phyloP scores from a whole-genome alignment of 192 early-diverging fungal genomes.

The Linnemannia schmuckeri region DNA sequence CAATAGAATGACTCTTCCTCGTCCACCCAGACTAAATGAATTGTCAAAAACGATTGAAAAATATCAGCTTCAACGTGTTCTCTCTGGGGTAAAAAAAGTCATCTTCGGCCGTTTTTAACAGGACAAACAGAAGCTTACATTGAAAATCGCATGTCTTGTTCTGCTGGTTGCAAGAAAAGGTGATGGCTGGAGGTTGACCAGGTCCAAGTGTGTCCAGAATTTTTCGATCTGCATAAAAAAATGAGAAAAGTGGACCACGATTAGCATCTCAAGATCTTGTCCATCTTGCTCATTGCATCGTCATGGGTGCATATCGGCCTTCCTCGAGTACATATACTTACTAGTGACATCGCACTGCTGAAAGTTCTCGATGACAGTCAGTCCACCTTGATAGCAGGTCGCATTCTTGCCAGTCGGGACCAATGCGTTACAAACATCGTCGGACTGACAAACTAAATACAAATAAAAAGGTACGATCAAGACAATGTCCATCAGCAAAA shows the following conservation, averaged over 20 bases:
- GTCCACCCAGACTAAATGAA: slow-evolving; percentile 78
- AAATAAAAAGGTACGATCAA: slow-evolving; percentile 8
- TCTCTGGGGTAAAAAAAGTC: background rate
- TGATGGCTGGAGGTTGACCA: slow-evolving; percentile 76
- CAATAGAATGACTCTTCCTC: slow-evolving; percentile 90
- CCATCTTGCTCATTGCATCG: background rate
- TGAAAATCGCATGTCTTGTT: slow-evolving; percentile 75
- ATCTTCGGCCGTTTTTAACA: background rate
- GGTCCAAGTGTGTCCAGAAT: slow-evolving; percentile 67
- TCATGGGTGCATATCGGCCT: background rate
- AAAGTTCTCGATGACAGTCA: slow-evolving; percentile 75
- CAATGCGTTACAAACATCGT: slow-evolving; percentile 58
- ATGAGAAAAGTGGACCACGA: background rate
- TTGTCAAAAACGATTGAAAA: slow-evolving; percentile 2
- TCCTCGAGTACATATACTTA: slow-evolving; percentile 49
- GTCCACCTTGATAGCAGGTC: slow-evolving; percentile 82
- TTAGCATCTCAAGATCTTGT: background rate
- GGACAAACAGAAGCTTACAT: slow-evolving; percentile 58
- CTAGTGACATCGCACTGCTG: slow-evolving; percentile 85
- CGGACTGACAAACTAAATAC: slow-evolving; percentile 2
- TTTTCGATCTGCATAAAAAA: slow-evolving; percentile 56
- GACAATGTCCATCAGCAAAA: background rate
- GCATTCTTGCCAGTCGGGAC: slow-evolving; percentile 78
- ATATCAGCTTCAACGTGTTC: background rate
- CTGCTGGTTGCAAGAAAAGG: slow-evolving; percentile 74